Base-by-base conservation (phyloP, 1,139 yeast species). In the Debaryomycetaceae sp. region DNA sequence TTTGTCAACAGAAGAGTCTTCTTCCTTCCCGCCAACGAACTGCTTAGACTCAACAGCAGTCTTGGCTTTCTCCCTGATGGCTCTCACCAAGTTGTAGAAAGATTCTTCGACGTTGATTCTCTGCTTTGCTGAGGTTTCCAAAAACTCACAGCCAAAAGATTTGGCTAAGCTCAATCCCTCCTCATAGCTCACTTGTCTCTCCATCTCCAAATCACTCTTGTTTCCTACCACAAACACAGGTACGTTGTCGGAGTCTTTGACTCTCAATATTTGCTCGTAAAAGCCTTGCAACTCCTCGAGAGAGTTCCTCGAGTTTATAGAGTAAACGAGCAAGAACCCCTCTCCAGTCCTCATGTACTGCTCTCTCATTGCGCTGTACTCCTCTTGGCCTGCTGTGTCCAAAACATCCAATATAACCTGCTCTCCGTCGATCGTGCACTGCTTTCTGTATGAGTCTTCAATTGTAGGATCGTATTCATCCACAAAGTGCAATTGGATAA, bases 361-460 rank as follows among this genome's bases (percentile, higher is more conserved):
- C 66, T 93, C 98, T 58, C 98, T 78, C 93, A 93, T 85, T 30
- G 97, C 96, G 45, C 91, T 83, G 66, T 90, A 93, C 67, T 93
- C 98, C 67, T 93, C 99, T 72, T 91, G 98, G 38, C 99, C 99
- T 13, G 99, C 98, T 37, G 99, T 93, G 66, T 93, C 99, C 63
- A 93, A 78, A 44, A 93, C 89, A 66, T 93, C 85, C 59, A 80
- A 68, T 40, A 79, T 67, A 6, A 75, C 78, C 49, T 71, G 76
- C 47, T 73, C 77, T 35, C 68, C 70, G 55, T 79, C 81, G 41
- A 80, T 75, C 40, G 69, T 72, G 55, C 82, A 77, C 49, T 75
- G 80, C 54, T 80, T 80, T 48, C 83, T 63, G 63, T 80, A 80
- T 14, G 82, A 76, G 59, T 80, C 99, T 67, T 93, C 99, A 58